phyloP scores from a whole-genome alignment of 2,329 filamentous ascomycete genomes.

The Phialophora tarda region DNA sequence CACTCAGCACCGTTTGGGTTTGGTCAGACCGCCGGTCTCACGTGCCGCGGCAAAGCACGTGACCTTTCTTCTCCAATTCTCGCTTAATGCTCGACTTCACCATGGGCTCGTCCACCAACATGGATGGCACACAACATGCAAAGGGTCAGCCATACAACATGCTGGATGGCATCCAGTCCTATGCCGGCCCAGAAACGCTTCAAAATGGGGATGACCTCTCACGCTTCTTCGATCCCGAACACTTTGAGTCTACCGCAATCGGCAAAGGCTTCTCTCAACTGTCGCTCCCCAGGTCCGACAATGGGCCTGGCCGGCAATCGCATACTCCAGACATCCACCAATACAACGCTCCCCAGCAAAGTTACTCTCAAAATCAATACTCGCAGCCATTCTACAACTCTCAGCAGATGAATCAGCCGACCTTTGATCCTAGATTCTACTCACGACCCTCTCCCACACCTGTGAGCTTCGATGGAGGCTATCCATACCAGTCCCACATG shows the following conservation, averaged over 20 bases:
- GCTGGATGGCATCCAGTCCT: constrained; percentile 34
- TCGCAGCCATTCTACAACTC: constrained; percentile 33
- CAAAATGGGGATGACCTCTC: constrained; percentile 35
- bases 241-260: constrained; percentile 35
- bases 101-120: constrained; percentile 34
- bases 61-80: constrained; percentile 5
- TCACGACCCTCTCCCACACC: constrained; percentile 32
- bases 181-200: constrained; percentile 16
- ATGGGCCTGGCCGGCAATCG: constrained; percentile 30
- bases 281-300: constrained; percentile 29
- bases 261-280: constrained; percentile 33
- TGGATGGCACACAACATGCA: constrained; percentile 29
- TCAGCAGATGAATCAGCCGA: constrained; percentile 28
- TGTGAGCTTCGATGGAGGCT: constrained; percentile 29
- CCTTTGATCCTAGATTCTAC: constrained; percentile 35
- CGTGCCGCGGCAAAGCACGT: constrained; percentile 14
- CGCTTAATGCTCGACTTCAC: constrained; percentile 3
- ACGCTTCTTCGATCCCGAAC: constrained; percentile 37
- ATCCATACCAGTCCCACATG: constrained; percentile 31
- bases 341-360: constrained; percentile 31
- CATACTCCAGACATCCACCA: constrained; percentile 36
- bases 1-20: constrained; percentile 2
- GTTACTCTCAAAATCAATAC: constrained; percentile 32
- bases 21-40: neutral
- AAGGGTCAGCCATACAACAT: constrained; percentile 29